Percentiles rank a stretch among this genome's conserved stretches.
phyloP scores from a whole-genome alignment of 2,329 filamentous ascomycete species.

The Colletotrichum siamense region DNA sequence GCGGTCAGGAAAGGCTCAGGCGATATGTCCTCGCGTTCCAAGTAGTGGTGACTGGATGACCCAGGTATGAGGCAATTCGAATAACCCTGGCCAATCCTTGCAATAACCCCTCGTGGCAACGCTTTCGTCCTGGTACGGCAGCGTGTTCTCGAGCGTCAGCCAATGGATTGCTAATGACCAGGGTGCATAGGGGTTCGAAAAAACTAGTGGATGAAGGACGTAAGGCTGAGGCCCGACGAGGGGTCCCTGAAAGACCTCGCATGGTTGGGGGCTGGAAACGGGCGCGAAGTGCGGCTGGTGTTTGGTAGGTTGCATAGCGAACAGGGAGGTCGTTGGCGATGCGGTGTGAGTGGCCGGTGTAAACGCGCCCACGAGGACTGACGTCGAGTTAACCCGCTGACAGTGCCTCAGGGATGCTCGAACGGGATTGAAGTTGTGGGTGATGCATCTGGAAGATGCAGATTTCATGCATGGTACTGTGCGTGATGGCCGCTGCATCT shows the following conservation, averaged over 20 bases:
- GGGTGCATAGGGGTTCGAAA: background rate
- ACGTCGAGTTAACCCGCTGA: background rate
- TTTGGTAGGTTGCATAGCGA: background rate
- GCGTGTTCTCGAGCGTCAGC: background rate
- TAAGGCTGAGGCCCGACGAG: slow-evolving; percentile 22
- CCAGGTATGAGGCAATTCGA: background rate
- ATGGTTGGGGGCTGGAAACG: background rate
- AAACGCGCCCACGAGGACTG: slow-evolving; percentile 9
- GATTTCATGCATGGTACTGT: slow-evolving; percentile 11
- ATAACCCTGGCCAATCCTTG: background rate
- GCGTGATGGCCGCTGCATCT: slow-evolving; percentile 7
- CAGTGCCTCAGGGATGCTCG: background rate
- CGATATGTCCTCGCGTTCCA: background rate
- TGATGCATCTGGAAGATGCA: slow-evolving; percentile 11
- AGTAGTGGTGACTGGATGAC: background rate
- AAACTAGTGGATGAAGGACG: slow-evolving; percentile 10
- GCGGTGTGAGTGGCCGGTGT: slow-evolving; percentile 2
- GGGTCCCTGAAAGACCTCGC: slow-evolving; percentile 6
- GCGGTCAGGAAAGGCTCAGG: background rate
- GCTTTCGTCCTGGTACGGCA: background rate
- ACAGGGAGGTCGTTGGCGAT: background rate
- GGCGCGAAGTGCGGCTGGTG: background rate
- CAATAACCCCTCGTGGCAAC: background rate
- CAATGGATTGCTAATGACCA: slow-evolving; percentile 13
- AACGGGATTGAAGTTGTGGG: background rate